Evolutionary conservation across 768 basidiomycete species (phyloP), one percentile per base, ranked within the genome.

Genomic region (Megacollybia marginata): DNA sequence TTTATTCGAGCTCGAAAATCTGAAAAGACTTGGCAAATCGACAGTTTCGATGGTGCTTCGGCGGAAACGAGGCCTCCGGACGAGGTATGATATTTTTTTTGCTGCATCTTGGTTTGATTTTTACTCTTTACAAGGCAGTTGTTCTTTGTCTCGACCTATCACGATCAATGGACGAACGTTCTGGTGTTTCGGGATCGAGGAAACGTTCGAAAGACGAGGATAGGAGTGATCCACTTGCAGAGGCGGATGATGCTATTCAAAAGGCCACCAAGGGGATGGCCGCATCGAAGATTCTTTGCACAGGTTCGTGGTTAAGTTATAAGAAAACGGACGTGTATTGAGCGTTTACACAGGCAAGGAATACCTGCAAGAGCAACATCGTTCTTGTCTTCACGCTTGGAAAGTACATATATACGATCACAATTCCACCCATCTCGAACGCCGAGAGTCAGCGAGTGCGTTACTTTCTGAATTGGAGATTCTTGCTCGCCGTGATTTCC

Each of bases 11-110:
- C 38, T 12, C 56, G 63, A 13, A 55, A 58, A 38, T 42, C 35
- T 0, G 63, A 65, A 47, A 54, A 60, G 38, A 65, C 63, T 1
- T 65, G 63, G 63, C 56, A 62, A 44, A 49, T 65, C 1, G 63
- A 65, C 38, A 50, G 50, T 31, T 65, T 57, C 33, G 60, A 57
- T 12, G 56, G 54, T n/a, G 53, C 61, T 9, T 51, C 54, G 19
- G 51, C 51, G 8, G 52, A 54, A 33, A 33, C 57, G 42, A 54
- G 63, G 11, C 55, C 59, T n/a, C 63, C 63, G 1, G 60, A 61
- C 43, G 63, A 65, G 55, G 61, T 64, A 44, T 18, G 45, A 8
- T 13, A 7, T 33, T 36, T n/a, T 12, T 53, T 23, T 42, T n/a
- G n/a, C 46, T 28, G 33, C 18, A 38, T 28, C 23, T 28, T 36